Evolutionary conservation across 805 yeast genomes (phyloP).

Genomic region (Yarrowia hollandica): DNA sequence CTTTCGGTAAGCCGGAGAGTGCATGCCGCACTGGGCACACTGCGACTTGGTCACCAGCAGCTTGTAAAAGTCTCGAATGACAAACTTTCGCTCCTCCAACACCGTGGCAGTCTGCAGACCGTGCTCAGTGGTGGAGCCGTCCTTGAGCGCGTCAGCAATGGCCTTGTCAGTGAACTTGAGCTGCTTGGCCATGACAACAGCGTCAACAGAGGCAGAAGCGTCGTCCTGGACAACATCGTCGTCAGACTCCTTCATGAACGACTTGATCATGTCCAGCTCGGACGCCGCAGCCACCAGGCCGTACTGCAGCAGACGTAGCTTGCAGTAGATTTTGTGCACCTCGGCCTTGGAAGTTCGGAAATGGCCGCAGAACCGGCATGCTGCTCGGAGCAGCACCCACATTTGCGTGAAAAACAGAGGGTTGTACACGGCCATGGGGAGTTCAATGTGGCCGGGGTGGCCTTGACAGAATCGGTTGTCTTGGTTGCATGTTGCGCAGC

Average conservation of each 20-base stretch:
- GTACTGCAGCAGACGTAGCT: constrained; percentile 77
- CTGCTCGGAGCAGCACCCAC: constrained; percentile 75
- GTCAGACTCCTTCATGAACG: constrained; percentile 51
- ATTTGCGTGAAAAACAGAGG: constrained; percentile 92
- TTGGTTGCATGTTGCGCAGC: constrained; percentile 91
- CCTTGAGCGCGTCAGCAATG: constrained; percentile 70
- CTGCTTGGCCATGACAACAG: constrained; percentile 54
- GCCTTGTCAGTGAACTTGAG: constrained; percentile 68
- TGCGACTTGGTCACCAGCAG: constrained; percentile 72
- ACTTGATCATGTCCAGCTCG: constrained; percentile 65
- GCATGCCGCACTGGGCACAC: constrained; percentile 96
- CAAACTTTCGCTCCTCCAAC: constrained; percentile 76
- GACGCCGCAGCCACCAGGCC: constrained; percentile 80
- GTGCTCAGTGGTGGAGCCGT: constrained; percentile 64
- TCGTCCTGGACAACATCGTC: constrained; percentile 42
- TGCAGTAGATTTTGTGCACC: constrained; percentile 73
- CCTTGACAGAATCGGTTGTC: constrained; percentile 96
- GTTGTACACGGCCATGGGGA: constrained; percentile 93
- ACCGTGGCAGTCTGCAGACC: constrained; percentile 85
- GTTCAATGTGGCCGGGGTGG: constrained; percentile 95
- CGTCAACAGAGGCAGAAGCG: constrained; percentile 41
- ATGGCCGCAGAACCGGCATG: constrained; percentile 88
- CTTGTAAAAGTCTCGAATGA: constrained; percentile 64
- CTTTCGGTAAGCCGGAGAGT: constrained; percentile 88
- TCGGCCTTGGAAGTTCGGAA: constrained; percentile 71